A percentile compares a stretch with the other conserved stretches of the same genome.
Evolutionary conservation across 2,329 filamentous ascomycete genomes (phyloP).

Genomic region (Hymenoscyphus infarciens): DNA sequence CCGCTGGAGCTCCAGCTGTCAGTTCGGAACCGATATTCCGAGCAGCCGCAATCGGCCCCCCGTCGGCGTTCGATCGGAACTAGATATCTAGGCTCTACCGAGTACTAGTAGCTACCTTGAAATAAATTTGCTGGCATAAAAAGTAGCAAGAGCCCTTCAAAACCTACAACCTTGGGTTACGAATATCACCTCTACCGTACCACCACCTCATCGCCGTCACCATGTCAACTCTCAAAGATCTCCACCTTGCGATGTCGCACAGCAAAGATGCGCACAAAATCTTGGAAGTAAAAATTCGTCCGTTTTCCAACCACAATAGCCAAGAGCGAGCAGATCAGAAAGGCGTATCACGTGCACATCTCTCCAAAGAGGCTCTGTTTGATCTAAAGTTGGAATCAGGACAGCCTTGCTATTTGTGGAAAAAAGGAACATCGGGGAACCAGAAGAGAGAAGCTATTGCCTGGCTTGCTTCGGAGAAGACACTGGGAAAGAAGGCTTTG

Average conservation of each 20-base stretch:
- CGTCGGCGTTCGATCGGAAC: not conserved
- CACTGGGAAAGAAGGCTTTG: slow-evolving; percentile 61
- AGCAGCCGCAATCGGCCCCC: not conserved
- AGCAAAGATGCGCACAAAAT: slow-evolving; percentile 25
- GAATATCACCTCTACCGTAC: not conserved
- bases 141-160: not conserved
- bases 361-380: slow-evolving; percentile 44
- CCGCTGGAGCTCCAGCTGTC: not conserved
- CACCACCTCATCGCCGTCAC: slow-evolving; percentile 1
- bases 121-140: not conserved
- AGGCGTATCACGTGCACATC: slow-evolving; percentile 34
- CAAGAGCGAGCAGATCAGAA: slow-evolving; percentile 34
- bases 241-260: not conserved
- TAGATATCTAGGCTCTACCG: not conserved
- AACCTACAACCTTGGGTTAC: not conserved
- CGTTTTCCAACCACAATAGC: slow-evolving; percentile 25
- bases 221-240: slow-evolving; percentile 21
- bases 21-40: not conserved
- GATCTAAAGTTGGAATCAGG: slow-evolving; percentile 53
- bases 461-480: slow-evolving; percentile 57
- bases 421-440: slow-evolving; percentile 31
- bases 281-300: slow-evolving; percentile 36
- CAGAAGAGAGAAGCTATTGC: slow-evolving; percentile 48
- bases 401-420: slow-evolving; percentile 53
- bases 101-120: no score